phyloP scores from a whole-genome alignment of 1,284 basidiomycete genomes.

The Trichosporon sp. region DNA sequence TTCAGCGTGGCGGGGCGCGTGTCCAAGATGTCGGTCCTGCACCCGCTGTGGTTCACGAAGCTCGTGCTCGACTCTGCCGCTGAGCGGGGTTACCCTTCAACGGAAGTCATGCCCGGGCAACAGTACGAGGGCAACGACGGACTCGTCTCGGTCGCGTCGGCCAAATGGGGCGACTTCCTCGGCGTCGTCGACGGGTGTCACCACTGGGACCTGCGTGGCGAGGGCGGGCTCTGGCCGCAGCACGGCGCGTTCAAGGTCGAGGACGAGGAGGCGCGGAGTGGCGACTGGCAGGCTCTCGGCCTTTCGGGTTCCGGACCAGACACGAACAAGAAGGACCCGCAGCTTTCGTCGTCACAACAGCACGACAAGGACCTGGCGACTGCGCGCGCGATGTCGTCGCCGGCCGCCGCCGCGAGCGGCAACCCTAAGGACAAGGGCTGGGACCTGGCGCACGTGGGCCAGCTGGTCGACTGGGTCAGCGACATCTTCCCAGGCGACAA shows the following conservation, averaged over 20 bases:
- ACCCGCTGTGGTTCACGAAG: conserved; percentile 96
- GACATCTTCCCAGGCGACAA: conserved; percentile 42
- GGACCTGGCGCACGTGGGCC: conserved; percentile 47
- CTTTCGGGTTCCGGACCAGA: not conserved
- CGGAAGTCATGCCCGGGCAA: conserved; percentile 53
- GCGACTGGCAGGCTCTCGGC: conserved; percentile 19
- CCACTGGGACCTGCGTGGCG: conserved; percentile 94
- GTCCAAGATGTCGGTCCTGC: conserved; percentile 67
- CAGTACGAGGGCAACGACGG: conserved; percentile 87
- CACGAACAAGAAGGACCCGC: conserved; percentile 15
- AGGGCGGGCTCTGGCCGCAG: conserved; percentile 52
- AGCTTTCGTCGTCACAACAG: conserved; percentile 16
- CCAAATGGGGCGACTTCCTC: conserved; percentile 89
- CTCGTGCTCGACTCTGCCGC: conserved; percentile 73
- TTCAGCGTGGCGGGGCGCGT: conserved; percentile 81
- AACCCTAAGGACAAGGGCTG: conserved; percentile 18
- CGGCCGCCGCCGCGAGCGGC: not conserved
- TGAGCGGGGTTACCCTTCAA: conserved; percentile 56
- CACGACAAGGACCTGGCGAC: conserved; percentile 21
- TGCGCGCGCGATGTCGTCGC: conserved; percentile 18
- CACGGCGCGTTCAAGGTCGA: conserved; percentile 26
- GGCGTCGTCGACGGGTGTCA: conserved; percentile 86
- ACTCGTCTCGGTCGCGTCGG: conserved; percentile 80
- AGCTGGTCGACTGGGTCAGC: conserved; percentile 49
- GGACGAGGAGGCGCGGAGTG: conserved; percentile 23